These are phyloP conservation scores for Blastobotrys peoriensis DNA, from an alignment of 805 yeast genomes.

Conservation along the genomic window DNA sequence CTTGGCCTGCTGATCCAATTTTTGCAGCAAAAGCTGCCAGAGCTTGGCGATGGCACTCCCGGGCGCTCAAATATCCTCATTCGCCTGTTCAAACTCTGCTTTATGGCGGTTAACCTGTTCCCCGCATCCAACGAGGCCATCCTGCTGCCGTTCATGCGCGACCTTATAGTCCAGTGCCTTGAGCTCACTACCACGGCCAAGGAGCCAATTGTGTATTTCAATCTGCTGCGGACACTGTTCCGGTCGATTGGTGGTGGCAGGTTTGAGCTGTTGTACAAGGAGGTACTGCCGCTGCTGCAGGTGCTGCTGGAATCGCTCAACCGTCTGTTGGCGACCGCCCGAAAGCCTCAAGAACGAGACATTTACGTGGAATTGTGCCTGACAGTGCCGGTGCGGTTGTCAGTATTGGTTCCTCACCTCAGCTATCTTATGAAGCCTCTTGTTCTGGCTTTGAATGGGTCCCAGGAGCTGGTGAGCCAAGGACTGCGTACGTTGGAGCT, in stretches of 20 bases:
- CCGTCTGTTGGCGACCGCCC: slow-evolving; percentile 72
- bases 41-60: slow-evolving; percentile 74
- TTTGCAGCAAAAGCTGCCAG: slow-evolving; percentile 63
- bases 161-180: slow-evolving; percentile 73
- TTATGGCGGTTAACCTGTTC: slow-evolving; percentile 91
- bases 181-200: slow-evolving; percentile 75
- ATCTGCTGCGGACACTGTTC: slow-evolving; percentile 80
- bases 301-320: slow-evolving; percentile 80
- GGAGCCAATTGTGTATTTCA: slow-evolving; percentile 87
- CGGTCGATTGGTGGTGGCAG: slow-evolving; percentile 96
- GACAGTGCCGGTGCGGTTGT: slow-evolving; percentile 91
- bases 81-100: slow-evolving; percentile 82
- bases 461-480: slow-evolving; percentile 87
- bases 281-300: slow-evolving; percentile 85
- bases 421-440: slow-evolving; percentile 85
- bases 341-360: slow-evolving; percentile 86
- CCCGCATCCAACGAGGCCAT: slow-evolving; percentile 82
- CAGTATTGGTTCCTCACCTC: slow-evolving; percentile 89
- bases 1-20: slow-evolving; percentile 77
- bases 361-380: slow-evolving; percentile 90
- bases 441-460: slow-evolving; percentile 82
- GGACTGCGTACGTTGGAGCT: slow-evolving; percentile 91
- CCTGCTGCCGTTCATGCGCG: slow-evolving; percentile 79
- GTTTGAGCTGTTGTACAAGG: slow-evolving; percentile 87
- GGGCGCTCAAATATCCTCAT: slow-evolving; percentile 75